phyloP scores from a whole-genome alignment of 23 red algal species.

The Gracilaria vermiculophylla region DNA sequence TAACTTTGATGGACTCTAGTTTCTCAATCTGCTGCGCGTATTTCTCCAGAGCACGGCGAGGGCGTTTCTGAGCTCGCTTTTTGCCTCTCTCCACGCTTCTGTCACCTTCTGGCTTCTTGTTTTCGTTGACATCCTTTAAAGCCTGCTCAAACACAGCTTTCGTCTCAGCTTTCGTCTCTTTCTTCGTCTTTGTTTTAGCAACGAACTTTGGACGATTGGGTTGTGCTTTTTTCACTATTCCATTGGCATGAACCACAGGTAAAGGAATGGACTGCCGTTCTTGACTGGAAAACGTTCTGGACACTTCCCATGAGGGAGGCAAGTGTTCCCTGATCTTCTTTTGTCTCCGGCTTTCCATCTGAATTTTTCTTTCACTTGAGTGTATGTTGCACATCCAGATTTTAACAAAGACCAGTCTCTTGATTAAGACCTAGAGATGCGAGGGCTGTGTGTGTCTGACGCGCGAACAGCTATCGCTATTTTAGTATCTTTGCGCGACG shows the following conservation, averaged over 20 bases:
- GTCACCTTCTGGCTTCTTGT: neutral
- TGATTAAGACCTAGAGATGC: too few relatives aligned
- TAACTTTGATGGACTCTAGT: conserved; percentile 17
- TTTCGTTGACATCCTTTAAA: neutral
- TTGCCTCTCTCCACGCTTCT: neutral
- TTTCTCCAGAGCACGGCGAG: conserved; percentile 8
- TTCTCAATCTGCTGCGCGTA: conserved; percentile 26
- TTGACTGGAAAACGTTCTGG: neutral
- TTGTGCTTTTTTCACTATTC: conserved; percentile 17
- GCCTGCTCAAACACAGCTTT: neutral
- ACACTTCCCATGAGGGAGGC: conserved; percentile 28
- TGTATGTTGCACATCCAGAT: too few relatives aligned
- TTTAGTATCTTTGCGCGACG: too few relatives aligned
- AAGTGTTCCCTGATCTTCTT: neutral
- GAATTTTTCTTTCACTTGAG: neutral
- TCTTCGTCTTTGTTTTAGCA: conserved; percentile 24
- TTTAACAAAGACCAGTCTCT: too few relatives aligned
- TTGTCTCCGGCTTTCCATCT: neutral
- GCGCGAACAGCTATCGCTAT: too few relatives aligned
- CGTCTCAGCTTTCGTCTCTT: conserved; percentile 2
- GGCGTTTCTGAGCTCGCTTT: neutral
- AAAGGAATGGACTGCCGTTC: neutral
- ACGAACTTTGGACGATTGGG: conserved; percentile 6
- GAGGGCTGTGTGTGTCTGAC: too few relatives aligned
- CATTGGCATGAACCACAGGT: conserved; percentile 39